Evolutionary conservation across 768 basidiomycete species (phyloP), one percentile per base, ranked within the genome.

Genomic region (Kwoniella sp.): DNA sequence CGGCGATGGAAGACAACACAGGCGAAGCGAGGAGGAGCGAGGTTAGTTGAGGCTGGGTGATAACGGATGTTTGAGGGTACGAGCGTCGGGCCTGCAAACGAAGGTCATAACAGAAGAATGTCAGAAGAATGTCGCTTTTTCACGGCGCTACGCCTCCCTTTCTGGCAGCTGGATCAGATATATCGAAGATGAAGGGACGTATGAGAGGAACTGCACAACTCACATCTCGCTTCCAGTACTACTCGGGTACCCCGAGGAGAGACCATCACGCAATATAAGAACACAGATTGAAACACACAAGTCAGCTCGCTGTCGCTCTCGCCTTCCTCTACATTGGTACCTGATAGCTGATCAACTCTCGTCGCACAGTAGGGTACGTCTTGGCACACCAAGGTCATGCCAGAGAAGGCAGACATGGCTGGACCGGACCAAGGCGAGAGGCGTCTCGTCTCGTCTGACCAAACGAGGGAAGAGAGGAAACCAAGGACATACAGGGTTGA

Each of bases 151-250:
- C 13, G 5, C 7, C 34, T 5, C 34, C 13, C 34, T 34, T 34
- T 13, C 7, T 34, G 13, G 34, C 13, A 34, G 5, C 5, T 34
- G 13, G 5, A 34, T 34, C 13, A 5, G 5, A 34, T 34, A 34
- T 34, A 5, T 34, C 13, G 7, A 34, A 34, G 34, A 34, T 5
- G 13, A 34, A 29, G 47, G 48, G 12, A n/a, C n/a, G 48, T 30
- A 0, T 13, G 12, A 25, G 34, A 37, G 9, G 29, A 52, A 26
- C 23, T 5, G 23, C 15, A 0, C 13, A 67, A 28, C 79, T 62
- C 50, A 94, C 90, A 82, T 96, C 93, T 67, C 93, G 90, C 82
- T 95, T 95, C 89, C 90, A 94, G 85, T 97, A 97, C 61, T 82
- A 58, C 22, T 23, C 51, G 38, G 26, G 25, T 5, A 7, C 13